Evolutionary conservation across 345 rosid genomes (phyloP).

Genomic region (Conringia planisiliqua): DNA sequence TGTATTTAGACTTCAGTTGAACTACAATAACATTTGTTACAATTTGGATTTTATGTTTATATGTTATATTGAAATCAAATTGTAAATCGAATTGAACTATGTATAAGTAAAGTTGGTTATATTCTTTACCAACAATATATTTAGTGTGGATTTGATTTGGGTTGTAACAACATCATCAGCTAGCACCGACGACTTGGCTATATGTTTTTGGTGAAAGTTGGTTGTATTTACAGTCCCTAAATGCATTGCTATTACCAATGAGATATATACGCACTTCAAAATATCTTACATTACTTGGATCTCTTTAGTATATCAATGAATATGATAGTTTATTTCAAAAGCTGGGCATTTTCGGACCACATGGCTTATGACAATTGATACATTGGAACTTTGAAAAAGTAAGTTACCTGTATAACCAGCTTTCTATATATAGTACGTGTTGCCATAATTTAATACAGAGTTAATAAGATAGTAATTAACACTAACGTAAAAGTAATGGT

Average conservation of each 20-base stretch:
- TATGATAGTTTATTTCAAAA: neutral
- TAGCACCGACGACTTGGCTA: neutral
- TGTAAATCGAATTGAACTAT: neutral
- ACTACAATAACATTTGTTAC: neutral
- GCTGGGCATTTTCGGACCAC: neutral
- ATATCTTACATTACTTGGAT: neutral
- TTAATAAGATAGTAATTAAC: neutral
- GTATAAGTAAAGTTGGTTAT: neutral
- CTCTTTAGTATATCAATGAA: neutral
- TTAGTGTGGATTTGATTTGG: neutral
- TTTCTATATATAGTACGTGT: neutral
- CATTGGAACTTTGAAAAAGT: neutral
- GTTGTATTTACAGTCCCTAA: neutral
- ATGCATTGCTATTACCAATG: neutral
- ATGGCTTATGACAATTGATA: neutral
- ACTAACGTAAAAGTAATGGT: neutral
- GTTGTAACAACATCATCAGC: neutral
- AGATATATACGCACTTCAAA: neutral
- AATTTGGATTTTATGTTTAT: neutral
- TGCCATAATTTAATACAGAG: neutral
- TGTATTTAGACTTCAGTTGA: too few species aligned
- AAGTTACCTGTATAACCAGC: neutral
- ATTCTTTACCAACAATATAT: neutral
- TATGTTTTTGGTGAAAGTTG: neutral
- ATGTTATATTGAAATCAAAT: neutral